phyloP scores from a whole-genome alignment of 129 eudicot genomes.

The Scalesia atractyloides region DNA sequence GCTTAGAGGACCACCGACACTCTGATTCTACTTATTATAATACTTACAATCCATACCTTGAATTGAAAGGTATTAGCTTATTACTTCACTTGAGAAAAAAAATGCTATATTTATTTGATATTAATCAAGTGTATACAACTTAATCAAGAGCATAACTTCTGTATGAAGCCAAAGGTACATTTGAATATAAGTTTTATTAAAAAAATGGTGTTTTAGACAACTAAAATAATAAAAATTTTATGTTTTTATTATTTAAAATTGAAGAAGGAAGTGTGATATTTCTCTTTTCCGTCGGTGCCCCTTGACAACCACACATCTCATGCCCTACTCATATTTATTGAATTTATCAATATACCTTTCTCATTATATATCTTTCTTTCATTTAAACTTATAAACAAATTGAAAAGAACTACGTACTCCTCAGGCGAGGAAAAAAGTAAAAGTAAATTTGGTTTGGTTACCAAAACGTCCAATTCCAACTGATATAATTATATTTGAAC shows the following conservation, averaged over 20 bases:
- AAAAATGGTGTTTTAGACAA: no score
- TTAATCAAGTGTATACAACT: neutral
- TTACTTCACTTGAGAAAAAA: neutral
- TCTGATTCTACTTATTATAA: neutral
- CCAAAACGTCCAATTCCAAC: no score
- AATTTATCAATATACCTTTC: neutral
- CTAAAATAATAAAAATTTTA: no score
- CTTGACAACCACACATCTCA: slow-evolving; percentile 20
- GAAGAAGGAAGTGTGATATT: neutral
- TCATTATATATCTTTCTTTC: neutral
- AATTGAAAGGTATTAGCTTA: no score
- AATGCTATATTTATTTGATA: neutral
- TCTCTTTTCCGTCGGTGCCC: slow-evolving; percentile 20
- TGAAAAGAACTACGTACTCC: no score
- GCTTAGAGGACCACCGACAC: slow-evolving; percentile 25
- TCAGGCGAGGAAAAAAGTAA: no score
- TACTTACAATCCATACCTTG: neutral
- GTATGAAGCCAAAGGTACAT: no score
- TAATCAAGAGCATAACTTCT: neutral
- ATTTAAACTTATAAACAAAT: no score
- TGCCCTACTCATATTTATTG: slow-evolving; percentile 1
- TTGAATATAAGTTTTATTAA: no score
- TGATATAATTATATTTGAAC: no score
- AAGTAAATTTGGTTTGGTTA: no score
- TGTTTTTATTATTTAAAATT: no score